Conservation (phyloP, 2,329 filamentous ascomycete species). For the Venturiaceae sp. region DNA sequence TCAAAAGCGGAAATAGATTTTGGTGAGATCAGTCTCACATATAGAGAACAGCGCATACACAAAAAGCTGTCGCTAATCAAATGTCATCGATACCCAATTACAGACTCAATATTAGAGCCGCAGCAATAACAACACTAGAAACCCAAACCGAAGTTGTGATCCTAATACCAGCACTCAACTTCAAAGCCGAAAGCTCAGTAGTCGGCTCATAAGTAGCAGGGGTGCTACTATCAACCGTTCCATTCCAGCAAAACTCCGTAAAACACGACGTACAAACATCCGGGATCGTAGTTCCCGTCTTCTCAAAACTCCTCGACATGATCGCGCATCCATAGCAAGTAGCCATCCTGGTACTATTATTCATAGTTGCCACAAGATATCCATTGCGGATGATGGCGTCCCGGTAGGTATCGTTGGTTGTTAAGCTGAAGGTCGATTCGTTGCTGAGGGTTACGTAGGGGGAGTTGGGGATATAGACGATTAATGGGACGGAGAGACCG, state of each 20-base stretch:
- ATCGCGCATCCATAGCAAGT: constrained; percentile 83
- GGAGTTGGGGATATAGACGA: constrained; percentile 83
- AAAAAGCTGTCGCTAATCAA: background rate
- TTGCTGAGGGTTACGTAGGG: constrained; percentile 73
- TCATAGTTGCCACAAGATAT: constrained; percentile 73
- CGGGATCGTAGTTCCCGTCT: constrained; percentile 62
- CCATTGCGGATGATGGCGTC: constrained; percentile 80
- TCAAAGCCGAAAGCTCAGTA: background rate
- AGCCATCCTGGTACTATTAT: constrained; percentile 74
- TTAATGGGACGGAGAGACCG: constrained; percentile 45
- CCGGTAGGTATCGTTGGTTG: constrained; percentile 56
- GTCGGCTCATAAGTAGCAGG: background rate
- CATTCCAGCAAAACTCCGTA: constrained; percentile 82
- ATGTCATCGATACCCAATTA: background rate
- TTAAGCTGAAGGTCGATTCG: constrained; percentile 63
- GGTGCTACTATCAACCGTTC: constrained; percentile 42
- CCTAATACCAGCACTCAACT: background rate
- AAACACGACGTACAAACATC: constrained; percentile 70
- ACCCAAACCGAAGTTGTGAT: background rate
- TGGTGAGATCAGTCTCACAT: no score
- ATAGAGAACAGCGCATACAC: no score
- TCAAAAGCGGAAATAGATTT: no score
- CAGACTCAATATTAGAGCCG: background rate
- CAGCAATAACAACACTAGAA: background rate
- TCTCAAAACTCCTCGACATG: constrained; percentile 64